Evolutionary conservation across 139 green algal species (phyloP).

Genomic region (Closterium sp.): DNA sequence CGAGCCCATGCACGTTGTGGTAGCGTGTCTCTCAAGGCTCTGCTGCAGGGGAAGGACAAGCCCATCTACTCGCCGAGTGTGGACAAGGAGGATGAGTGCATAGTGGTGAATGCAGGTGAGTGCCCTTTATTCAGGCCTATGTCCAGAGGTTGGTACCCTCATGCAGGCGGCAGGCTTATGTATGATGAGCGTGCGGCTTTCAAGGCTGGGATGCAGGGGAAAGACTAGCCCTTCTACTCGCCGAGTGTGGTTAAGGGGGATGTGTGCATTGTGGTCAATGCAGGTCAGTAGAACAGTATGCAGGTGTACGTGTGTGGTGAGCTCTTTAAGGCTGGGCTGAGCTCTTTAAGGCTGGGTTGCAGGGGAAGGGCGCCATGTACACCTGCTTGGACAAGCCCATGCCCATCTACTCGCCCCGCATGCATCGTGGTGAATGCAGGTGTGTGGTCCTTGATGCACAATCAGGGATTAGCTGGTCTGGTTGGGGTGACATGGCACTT

Average conservation of each 20-base stretch:
- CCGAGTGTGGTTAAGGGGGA: conserved; percentile 52
- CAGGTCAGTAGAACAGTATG: conserved; percentile 19
- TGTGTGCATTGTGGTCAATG: conserved; percentile 60
- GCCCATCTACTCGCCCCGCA: conserved; percentile 58
- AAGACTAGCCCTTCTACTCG: conserved; percentile 65
- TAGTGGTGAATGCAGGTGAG: conserved; percentile 64
- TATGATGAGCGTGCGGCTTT: conserved; percentile 39
- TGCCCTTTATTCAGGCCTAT: no score
- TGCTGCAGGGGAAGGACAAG: conserved; percentile 64
- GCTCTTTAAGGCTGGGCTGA: conserved; percentile 44
- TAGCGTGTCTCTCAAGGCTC: conserved; percentile 18
- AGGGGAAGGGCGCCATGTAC: conserved; percentile 67
- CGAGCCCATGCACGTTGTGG: no score
- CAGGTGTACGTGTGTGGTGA: no score
- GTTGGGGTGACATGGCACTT: no score
- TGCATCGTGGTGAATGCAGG: conserved; percentile 58
- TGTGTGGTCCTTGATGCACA: no score
- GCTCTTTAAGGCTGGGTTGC: conserved; percentile 34
- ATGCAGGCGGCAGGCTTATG: no score
- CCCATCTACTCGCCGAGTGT: conserved; percentile 56
- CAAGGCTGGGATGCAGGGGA: conserved; percentile 52
- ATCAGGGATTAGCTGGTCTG: no score
- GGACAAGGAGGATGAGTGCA: conserved; percentile 54
- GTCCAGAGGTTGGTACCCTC: no score
- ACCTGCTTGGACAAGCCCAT: no score